These are phyloP conservation scores for Saururus chinensis DNA, from an alignment of 164 flowering plant genomes.

Conservation along the genomic window DNA sequence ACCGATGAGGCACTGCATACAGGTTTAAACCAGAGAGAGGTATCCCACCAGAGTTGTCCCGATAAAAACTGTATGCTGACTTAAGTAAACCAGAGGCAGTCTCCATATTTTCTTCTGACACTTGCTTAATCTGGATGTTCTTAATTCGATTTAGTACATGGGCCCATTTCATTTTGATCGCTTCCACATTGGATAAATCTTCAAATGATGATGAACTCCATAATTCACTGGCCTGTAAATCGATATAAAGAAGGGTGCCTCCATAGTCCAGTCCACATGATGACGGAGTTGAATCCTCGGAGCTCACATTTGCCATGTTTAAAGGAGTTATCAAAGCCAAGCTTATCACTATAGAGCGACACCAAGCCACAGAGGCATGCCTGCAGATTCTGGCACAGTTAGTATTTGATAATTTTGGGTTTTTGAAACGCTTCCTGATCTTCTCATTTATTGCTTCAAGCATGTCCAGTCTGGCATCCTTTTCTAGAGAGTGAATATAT, in stretches of 20 bases:
- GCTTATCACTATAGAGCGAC: slow-evolving; percentile 61
- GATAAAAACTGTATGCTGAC: slow-evolving; percentile 63
- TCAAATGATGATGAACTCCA: slow-evolving; percentile 66
- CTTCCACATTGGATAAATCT: slow-evolving; percentile 34
- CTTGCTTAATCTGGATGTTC: slow-evolving; percentile 45
- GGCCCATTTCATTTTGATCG: slow-evolving; percentile 55
- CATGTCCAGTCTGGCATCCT: slow-evolving; percentile 46
- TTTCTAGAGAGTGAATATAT: slow-evolving; percentile 60
- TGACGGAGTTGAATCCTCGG: slow-evolving; percentile 17
- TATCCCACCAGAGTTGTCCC: slow-evolving; percentile 61
- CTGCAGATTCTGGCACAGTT: slow-evolving; percentile 71
- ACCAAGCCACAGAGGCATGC: slow-evolving; percentile 92
- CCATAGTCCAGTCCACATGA: slow-evolving; percentile 28
- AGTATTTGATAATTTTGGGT: slow-evolving; percentile 75
- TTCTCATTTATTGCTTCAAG: slow-evolving; percentile 92
- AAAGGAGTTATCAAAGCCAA: slow-evolving; percentile 71
- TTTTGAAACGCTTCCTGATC: slow-evolving; percentile 82
- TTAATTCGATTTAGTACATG: slow-evolving; percentile 49
- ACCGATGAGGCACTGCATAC: slow-evolving; percentile 42
- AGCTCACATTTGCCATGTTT: slow-evolving; percentile 18
- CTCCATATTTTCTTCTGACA: slow-evolving; percentile 50
- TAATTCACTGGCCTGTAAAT: slow-evolving; percentile 53
- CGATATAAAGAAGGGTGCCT: slow-evolving; percentile 53
- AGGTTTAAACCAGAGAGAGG: slow-evolving; percentile 63
- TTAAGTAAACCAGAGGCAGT: slow-evolving; percentile 52